Evolutionary conservation across 1,284 basidiomycete species (phyloP), one percentile per base, ranked within the genome.

Genomic region (Pholiota adiposa): DNA sequence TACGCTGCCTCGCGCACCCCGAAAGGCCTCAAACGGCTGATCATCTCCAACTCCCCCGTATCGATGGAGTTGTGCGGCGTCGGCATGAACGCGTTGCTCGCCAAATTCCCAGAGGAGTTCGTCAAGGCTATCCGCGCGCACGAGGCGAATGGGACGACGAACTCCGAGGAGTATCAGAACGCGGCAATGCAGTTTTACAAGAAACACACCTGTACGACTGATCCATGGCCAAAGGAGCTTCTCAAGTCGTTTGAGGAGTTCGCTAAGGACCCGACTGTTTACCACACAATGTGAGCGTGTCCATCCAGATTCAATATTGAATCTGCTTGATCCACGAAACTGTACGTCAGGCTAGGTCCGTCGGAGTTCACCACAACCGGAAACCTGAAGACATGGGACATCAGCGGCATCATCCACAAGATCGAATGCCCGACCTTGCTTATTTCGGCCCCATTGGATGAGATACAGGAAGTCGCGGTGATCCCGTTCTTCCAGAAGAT

Each of bases 21-120:
- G 0, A 57, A 60, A 3, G 79, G 80, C 0, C 59, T 85, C 14
- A 73, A 72, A 48, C 72, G 66, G 4, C 72, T 85, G 6, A 63
- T 83, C n/a, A 60, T 83, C 8, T 59, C 74, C 11, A 68, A 74
- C 49, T 69, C 73, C 12, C 69, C 72, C 14, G 70, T 75, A 7
- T 69, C 67, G n/a, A 75, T 75, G 55, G 54, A 51, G 19, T 63
- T 77, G 19, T 19, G 12, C n/a, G 50, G 18, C 4, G 11, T 8
- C 6, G 54, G 54, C 1, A 50, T 50, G 23, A 25, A 56, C 5
- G 27, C 23, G 9, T 59, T 72, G 18, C 54, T 65, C 21, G 41
- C 43, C 7, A 56, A 60, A 34, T 67, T 77, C 25, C 73, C 75
- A 2, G 44, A 55, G 12, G 67, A 69, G 0, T 62, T 72, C 5